Evolutionary conservation across 345 rosid species (phyloP).

Genomic region (Salix arbutifolia): DNA sequence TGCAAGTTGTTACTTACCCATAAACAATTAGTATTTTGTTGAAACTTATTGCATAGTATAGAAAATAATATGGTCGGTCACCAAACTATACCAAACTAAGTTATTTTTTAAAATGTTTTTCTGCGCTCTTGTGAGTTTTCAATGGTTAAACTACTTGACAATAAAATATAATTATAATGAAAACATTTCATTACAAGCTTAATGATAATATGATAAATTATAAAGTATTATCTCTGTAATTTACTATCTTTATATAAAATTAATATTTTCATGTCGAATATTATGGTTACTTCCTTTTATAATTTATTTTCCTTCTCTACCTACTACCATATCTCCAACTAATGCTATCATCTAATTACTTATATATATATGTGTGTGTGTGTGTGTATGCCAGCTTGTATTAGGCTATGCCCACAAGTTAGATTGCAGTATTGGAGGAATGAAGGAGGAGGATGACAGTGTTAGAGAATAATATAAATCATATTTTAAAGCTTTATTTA

Average conservation of each 20-base stretch:
- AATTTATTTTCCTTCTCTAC: background rate
- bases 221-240: background rate
- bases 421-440: background rate
- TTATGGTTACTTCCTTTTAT: too few species aligned
- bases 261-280: background rate
- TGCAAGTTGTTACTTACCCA: background rate
- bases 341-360: background rate
- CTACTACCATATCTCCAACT: background rate
- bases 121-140: background rate
- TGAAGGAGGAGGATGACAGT: background rate
- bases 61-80: too few species aligned
- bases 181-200: background rate
- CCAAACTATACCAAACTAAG: too few species aligned
- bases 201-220: background rate
- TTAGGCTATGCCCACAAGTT: background rate
- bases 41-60: background rate
- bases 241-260: background rate
- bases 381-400: too few species aligned
- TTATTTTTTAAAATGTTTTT: too few species aligned
- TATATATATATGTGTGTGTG: too few species aligned
- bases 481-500: too few species aligned
- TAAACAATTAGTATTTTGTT: background rate
- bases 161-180: background rate
- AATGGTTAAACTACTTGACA: background rate
- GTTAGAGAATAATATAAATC: too few species aligned